Conservation (phyloP, 208 protist genomes). For the Sergeia podlipaevii region DNA sequence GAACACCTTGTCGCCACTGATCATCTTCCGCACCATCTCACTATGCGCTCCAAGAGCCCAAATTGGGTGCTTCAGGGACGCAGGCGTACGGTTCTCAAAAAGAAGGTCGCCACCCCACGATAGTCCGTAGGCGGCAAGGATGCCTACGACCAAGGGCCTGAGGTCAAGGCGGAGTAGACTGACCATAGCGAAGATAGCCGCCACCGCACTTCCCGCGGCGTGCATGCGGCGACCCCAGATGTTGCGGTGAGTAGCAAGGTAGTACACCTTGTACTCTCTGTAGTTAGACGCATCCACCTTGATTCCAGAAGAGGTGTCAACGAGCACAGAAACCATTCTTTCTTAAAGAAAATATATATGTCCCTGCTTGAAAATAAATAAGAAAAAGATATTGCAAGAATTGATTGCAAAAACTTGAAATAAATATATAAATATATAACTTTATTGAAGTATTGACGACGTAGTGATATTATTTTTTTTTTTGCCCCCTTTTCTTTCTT, state of each 20-base stretch:
- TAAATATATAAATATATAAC: slow-evolving; percentile 17
- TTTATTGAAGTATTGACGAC: slow-evolving; percentile 1
- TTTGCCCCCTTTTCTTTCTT: too few species aligned
- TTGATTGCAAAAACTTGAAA: neutral
- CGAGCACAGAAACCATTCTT: slow-evolving; percentile 1
- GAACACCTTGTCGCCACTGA: slow-evolving; percentile 16
- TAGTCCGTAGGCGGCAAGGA: slow-evolving; percentile 12
- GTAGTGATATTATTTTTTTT: too few species aligned
- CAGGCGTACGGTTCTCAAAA: slow-evolving; percentile 23
- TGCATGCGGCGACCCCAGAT: slow-evolving; percentile 25
- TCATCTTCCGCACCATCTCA: slow-evolving; percentile 20
- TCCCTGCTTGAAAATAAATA: neutral
- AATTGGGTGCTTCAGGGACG: slow-evolving; percentile 26
- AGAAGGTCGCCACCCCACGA: slow-evolving; percentile 22
- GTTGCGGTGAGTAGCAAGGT: slow-evolving; percentile 25
- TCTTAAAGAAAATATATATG: slow-evolving; percentile 1
- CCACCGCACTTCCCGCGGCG: slow-evolving; percentile 14
- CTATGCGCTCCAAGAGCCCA: slow-evolving; percentile 24
- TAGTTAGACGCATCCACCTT: slow-evolving; percentile 17
- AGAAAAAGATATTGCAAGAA: neutral
- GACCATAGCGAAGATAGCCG: neutral
- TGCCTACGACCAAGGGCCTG: neutral
- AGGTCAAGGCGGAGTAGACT: neutral
- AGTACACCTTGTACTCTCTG: slow-evolving; percentile 36
- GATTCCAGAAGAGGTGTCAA: slow-evolving; percentile 7